A percentile compares a stretch with the other conserved stretches of the same genome.
Conservation (phyloP, 192 early-diverging fungal genomes). For the Backusella tuberculispora region DNA sequence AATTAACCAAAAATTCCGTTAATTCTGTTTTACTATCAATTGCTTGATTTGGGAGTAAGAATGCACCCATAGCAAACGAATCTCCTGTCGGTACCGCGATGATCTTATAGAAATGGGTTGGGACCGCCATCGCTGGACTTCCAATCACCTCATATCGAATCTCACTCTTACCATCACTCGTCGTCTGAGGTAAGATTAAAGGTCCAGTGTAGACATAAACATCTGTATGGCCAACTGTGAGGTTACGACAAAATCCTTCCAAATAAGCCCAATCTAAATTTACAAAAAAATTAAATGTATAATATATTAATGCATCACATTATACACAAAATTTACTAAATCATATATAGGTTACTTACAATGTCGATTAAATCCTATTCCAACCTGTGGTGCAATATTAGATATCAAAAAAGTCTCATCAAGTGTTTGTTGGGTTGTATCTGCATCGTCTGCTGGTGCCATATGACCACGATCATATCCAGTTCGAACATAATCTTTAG, state of each 20-base stretch:
- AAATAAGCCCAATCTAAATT: constrained; percentile 56
- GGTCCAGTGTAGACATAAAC: constrained; percentile 61
- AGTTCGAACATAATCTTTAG: constrained; percentile 51
- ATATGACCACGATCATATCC: constrained; percentile 66
- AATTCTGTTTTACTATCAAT: constrained; percentile 68
- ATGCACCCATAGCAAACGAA: constrained; percentile 60
- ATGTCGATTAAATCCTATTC: constrained; percentile 57
- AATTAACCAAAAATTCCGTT: constrained; percentile 63
- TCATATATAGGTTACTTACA: constrained; percentile 24
- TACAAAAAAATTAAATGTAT: not conserved
- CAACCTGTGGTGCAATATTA: constrained; percentile 38
- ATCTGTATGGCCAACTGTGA: constrained; percentile 50
- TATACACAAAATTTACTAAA: too few relatives aligned
- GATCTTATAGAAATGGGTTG: constrained; percentile 65
- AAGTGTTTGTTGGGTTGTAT: constrained; percentile 50
- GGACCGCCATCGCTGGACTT: constrained; percentile 55
- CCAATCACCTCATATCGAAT: constrained; percentile 20
- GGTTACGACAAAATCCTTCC: constrained; percentile 50
- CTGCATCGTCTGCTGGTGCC: constrained; percentile 59
- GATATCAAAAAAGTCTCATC: constrained; percentile 54
- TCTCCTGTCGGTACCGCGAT: constrained; percentile 31
- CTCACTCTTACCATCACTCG: not conserved
- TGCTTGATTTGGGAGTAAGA: constrained; percentile 81
- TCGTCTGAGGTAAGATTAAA: constrained; percentile 50
- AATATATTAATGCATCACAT: not conserved